Evolutionary conservation across 495 filamentous ascomycete species (phyloP).

Genomic region (Neurospora sublineolata): DNA sequence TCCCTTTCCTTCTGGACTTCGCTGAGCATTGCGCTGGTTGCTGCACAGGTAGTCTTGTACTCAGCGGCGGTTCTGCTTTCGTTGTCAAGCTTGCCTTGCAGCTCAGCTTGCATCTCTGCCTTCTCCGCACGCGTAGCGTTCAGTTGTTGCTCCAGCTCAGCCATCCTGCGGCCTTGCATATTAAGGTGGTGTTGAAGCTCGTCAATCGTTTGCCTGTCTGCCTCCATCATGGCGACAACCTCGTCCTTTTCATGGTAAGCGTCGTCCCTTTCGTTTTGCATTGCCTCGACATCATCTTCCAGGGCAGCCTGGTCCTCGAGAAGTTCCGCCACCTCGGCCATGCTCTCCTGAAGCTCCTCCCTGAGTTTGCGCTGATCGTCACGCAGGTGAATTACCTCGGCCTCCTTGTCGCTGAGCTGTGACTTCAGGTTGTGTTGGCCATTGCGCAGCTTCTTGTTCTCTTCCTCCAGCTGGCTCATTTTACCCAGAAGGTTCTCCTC

Average conservation of each 20-base stretch:
- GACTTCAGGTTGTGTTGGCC: slow-evolving; percentile 11
- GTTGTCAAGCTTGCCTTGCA: slow-evolving; percentile 23
- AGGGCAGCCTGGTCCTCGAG: slow-evolving; percentile 5
- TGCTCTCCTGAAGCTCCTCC: slow-evolving; percentile 22
- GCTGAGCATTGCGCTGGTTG: slow-evolving; percentile 24
- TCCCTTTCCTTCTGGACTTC: slow-evolving; percentile 33
- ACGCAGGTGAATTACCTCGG: background rate
- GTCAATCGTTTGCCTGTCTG: slow-evolving; percentile 31
- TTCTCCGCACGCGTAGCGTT: slow-evolving; percentile 14
- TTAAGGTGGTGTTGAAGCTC: slow-evolving; percentile 32
- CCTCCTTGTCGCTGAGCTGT: slow-evolving; percentile 8
- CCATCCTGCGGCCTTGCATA: slow-evolving; percentile 25
- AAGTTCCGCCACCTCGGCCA: background rate
- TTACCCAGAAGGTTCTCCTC: slow-evolving; percentile 26
- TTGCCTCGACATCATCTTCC: slow-evolving; percentile 7
- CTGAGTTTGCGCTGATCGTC: slow-evolving; percentile 10
- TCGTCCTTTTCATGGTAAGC: slow-evolving; percentile 5
- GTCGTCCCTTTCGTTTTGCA: slow-evolving; percentile 21
- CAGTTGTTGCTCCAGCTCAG: slow-evolving; percentile 21
- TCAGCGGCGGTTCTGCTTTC: slow-evolving; percentile 29
- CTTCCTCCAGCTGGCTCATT: slow-evolving; percentile 32
- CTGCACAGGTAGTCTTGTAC: slow-evolving; percentile 24
- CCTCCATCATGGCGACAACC: slow-evolving; percentile 14
- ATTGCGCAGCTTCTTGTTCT: slow-evolving; percentile 25
- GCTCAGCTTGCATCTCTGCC: slow-evolving; percentile 11